phyloP scores from a whole-genome alignment of 768 basidiomycete species.

The Boletus huronensis region DNA sequence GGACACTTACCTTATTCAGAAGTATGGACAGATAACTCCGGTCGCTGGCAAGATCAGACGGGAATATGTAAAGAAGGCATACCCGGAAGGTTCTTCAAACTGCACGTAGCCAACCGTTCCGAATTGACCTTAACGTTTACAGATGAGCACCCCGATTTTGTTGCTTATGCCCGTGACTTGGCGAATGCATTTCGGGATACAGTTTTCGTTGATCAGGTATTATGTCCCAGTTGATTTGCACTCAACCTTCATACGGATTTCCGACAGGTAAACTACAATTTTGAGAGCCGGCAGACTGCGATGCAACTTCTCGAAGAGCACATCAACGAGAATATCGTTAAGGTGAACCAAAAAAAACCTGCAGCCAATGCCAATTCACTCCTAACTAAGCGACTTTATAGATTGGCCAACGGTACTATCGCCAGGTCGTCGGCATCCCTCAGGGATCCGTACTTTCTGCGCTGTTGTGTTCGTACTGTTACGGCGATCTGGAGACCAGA shows the following conservation, averaged over 20 bases:
- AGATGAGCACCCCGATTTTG: conserved; percentile 80
- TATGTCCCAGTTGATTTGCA: background rate
- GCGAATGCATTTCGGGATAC: conserved; percentile 66
- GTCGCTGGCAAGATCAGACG: conserved; percentile 55
- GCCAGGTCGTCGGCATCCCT: conserved; percentile 92
- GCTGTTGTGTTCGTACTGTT: conserved; percentile 91
- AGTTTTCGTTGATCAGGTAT: conserved; percentile 83
- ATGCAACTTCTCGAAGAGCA: conserved; percentile 82
- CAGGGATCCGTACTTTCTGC: conserved; percentile 97
- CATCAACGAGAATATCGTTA: conserved; percentile 89
- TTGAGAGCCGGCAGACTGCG: conserved; percentile 52
- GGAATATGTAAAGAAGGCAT: conserved; percentile 55
- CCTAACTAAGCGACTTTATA: conserved; percentile 28
- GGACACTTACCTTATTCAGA: conserved; percentile 72
- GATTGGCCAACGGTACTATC: conserved; percentile 80
- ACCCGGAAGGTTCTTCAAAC: conserved; percentile 54
- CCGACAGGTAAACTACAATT: conserved; percentile 49
- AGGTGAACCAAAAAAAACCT: conserved; percentile 42
- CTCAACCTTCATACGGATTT: background rate
- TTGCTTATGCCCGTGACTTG: conserved; percentile 63
- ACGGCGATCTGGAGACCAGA: conserved; percentile 80
- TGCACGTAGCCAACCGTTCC: background rate
- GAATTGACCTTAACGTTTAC: background rate
- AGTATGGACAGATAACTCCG: conserved; percentile 62
- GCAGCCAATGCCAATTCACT: background rate